phyloP scores from a whole-genome alignment of 306 rosid species.

The Quercus parvula region DNA sequence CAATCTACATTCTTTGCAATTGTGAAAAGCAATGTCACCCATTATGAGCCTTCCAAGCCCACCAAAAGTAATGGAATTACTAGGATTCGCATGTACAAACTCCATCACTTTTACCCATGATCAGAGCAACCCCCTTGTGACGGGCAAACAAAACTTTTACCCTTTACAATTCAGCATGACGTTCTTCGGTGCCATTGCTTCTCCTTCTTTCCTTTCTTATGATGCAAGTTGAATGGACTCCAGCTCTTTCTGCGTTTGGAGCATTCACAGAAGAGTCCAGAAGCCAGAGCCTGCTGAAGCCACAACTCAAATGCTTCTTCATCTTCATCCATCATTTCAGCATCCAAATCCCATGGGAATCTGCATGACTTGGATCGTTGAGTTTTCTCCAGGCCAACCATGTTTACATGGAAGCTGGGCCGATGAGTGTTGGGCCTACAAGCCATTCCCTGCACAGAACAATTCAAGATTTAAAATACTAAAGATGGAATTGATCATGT shows the following conservation, averaged over 20 bases:
- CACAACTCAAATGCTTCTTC: slow-evolving; percentile 91
- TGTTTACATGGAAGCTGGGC: slow-evolving; percentile 95
- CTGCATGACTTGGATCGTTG: slow-evolving; percentile 77
- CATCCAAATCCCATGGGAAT: slow-evolving; percentile 94
- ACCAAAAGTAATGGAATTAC: not conserved
- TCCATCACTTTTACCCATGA: not conserved
- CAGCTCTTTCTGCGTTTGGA: slow-evolving; percentile 95
- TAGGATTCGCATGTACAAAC: not conserved
- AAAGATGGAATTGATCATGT: not conserved
- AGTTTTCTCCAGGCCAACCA: slow-evolving; percentile 94
- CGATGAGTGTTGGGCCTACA: slow-evolving; percentile 97
- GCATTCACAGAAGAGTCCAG: slow-evolving; percentile 85
- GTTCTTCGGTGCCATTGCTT: slow-evolving; percentile 89
- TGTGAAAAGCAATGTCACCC: not conserved
- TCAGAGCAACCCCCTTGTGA: not conserved
- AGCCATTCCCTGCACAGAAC: slow-evolving; percentile 82
- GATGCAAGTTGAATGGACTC: slow-evolving; percentile 91
- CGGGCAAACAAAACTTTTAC: not conserved
- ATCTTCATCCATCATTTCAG: slow-evolving; percentile 93
- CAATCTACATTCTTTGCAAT: slow-evolving; percentile 2
- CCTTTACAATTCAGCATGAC: slow-evolving; percentile 49
- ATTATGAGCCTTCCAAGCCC: not conserved
- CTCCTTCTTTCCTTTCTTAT: slow-evolving; percentile 81
- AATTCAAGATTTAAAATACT: slow-evolving; percentile 11
- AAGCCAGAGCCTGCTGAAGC: slow-evolving; percentile 97